Base-by-base conservation (phyloP, 106 monocot species). In the Narthecium ossifragum region DNA sequence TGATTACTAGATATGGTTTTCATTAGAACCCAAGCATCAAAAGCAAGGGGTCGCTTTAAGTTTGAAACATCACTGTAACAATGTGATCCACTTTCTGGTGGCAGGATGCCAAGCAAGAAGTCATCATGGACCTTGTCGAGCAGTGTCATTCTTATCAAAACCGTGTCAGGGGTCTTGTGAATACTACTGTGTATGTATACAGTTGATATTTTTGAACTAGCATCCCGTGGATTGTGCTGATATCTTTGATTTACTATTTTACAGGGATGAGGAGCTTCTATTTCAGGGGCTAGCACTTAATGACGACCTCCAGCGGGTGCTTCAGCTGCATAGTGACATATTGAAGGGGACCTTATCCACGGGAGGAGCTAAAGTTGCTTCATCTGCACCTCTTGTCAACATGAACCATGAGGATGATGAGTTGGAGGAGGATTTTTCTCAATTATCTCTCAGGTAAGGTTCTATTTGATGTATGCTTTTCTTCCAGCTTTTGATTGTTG, bases 41-140 rank as follows among this genome's bases (percentile, higher is more conserved):
- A 43, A 3, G 18, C 5, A 43, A 3, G 14, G 17, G 17, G 14
- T 13, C 43, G 18, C 43, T 13, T 17, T 43, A 17, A 18, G 18
- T 1, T 43, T 43, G 17, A 43, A 43, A 43, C 18, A 3, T 1
- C 17, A 13, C 0, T 43, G 9, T 43, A 43, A 4, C 18, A 18
- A 46, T 40, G 31, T n/a, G n/a, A n/a, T n/a, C n/a, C n/a, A n/a
- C 10, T 58, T 51, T 63, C 23, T 62, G 21, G 54, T 17, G 25
- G 31, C 78, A 98, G 90, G 80, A 57, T 76, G 62, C 81, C 25
- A 98, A 81, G 66, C 77, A 90, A 72, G 96, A 98, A 66, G 61
- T 98, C 36, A 90, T 98, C 61, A 70, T 90, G 31, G 96, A 98
- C 60, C 90, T 98, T 56, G 86, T 90, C 22, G 96, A 84, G 68